These are phyloP conservation scores for Penicillium italicum DNA, from an alignment of 2,329 filamentous ascomycete species.

Conservation along the genomic window DNA sequence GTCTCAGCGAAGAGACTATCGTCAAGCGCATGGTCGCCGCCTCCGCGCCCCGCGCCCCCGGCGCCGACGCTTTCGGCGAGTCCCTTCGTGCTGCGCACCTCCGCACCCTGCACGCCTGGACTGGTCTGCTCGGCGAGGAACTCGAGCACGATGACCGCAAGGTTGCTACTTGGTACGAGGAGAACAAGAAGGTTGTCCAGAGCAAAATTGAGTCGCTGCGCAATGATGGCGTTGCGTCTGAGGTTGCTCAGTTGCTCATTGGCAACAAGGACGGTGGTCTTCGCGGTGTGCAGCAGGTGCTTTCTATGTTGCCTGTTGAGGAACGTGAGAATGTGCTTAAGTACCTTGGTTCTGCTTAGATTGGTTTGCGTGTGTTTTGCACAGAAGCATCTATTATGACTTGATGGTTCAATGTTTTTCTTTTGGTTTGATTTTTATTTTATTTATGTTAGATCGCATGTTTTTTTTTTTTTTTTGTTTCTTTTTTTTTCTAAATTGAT, in stretches of 20 bases:
- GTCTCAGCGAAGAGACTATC: slow-evolving; percentile 96
- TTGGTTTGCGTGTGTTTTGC: background rate
- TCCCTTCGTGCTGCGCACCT: slow-evolving; percentile 64
- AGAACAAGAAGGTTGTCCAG: slow-evolving; percentile 78
- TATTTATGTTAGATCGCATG: slow-evolving; percentile 12
- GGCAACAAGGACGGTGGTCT: slow-evolving; percentile 66
- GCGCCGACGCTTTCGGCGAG: slow-evolving; percentile 37
- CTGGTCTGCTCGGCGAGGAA: slow-evolving; percentile 60
- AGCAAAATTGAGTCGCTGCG: slow-evolving; percentile 83
- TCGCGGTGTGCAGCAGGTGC: slow-evolving; percentile 79
- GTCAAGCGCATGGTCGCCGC: slow-evolving; percentile 74
- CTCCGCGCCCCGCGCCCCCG: slow-evolving; percentile 40
- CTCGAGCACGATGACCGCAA: slow-evolving; percentile 76
- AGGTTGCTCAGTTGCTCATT: slow-evolving; percentile 66
- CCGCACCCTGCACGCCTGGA: slow-evolving; percentile 77
- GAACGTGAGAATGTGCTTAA: slow-evolving; percentile 82
- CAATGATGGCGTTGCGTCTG: slow-evolving; percentile 65
- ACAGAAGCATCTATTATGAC: slow-evolving; percentile 13
- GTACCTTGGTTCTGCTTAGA: slow-evolving; percentile 40
- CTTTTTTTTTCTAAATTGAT: background rate
- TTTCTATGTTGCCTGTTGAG: slow-evolving; percentile 79
- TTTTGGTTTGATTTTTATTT: background rate
- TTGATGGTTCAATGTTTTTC: slow-evolving; percentile 14
- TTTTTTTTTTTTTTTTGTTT: slow-evolving; percentile 10
- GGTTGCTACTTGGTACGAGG: slow-evolving; percentile 93